A percentile compares a stretch with the other conserved stretches of the same genome.
These are phyloP conservation scores for Cyberlindnera sargentensis DNA, from an alignment of 805 yeast genomes.

Conservation along the genomic window DNA sequence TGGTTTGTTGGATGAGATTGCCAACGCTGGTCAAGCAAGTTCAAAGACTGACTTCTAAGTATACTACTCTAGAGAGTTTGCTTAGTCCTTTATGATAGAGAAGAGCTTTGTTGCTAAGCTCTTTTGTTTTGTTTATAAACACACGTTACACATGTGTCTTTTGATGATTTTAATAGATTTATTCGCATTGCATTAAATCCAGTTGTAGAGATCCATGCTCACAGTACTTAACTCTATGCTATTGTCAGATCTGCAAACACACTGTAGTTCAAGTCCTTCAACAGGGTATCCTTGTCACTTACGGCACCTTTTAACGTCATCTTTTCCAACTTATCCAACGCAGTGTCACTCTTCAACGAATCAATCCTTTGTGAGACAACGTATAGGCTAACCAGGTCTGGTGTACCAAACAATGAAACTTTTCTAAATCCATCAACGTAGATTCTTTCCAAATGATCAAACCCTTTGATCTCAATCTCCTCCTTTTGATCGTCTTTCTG, in stretches of 20 bases:
- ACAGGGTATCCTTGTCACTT: too few species aligned
- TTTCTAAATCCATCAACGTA: not conserved
- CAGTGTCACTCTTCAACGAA: not conserved
- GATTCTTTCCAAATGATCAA: not conserved
- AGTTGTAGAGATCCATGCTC: too few species aligned
- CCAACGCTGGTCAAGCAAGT: conserved; percentile 28
- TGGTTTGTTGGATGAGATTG: conserved; percentile 67
- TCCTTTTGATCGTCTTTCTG: not conserved
- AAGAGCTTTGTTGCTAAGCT: too few species aligned
- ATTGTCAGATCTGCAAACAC: too few species aligned
- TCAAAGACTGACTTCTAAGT: conserved; percentile 10
- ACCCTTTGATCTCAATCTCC: not conserved
- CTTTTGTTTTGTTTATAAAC: too few species aligned
- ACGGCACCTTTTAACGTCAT: too few species aligned
- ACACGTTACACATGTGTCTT: too few species aligned
- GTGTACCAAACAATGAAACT: not conserved
- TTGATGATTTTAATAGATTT: too few species aligned
- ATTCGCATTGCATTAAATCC: too few species aligned
- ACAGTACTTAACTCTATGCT: too few species aligned
- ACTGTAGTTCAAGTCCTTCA: too few species aligned
- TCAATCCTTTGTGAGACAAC: not conserved
- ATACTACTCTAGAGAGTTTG: not conserved
- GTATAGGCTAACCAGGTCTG: not conserved
- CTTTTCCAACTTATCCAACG: not conserved
- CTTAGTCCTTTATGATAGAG: too few species aligned